phyloP scores from a whole-genome alignment of 345 rosid species.

The Citrus unshiu region DNA sequence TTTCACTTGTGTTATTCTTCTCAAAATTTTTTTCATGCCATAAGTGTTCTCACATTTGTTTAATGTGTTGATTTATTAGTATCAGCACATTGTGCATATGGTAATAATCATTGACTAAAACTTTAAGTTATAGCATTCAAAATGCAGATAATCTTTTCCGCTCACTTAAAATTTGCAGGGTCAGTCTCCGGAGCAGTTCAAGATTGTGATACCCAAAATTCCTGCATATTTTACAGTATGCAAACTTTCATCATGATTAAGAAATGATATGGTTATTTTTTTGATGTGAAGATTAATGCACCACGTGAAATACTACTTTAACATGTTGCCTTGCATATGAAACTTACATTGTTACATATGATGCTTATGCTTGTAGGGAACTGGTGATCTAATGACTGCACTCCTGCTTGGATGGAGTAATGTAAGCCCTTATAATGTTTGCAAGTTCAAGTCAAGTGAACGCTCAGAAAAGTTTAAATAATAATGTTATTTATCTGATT shows the following conservation, averaged over 20 bases:
- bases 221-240: conserved; percentile 97
- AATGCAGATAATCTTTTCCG: not conserved
- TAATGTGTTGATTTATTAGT: not conserved
- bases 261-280: not conserved
- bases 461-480: not conserved
- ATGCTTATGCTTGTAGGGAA: conserved; percentile 56
- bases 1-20: not conserved
- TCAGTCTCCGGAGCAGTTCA: conserved; percentile 78
- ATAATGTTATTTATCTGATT: not conserved
- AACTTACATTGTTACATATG: conserved; percentile 11
- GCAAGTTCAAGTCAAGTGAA: not conserved
- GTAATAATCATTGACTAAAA: not conserved
- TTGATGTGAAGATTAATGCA: not conserved
- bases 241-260: conserved; percentile 1
- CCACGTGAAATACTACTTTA: no score
- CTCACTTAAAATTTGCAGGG: conserved; percentile 41
- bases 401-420: conserved; percentile 99
- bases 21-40: not conserved
- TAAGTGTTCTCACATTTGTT: not conserved
- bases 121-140: not conserved
- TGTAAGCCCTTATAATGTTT: conserved; percentile 38
- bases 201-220: conserved; percentile 75
- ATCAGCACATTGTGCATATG: not conserved
- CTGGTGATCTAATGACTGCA: conserved; percentile 97
- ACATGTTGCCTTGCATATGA: not conserved